These are phyloP conservation scores for Tephrocybe sp. DNA, from an alignment of 768 basidiomycete species.

Conservation along the genomic window DNA sequence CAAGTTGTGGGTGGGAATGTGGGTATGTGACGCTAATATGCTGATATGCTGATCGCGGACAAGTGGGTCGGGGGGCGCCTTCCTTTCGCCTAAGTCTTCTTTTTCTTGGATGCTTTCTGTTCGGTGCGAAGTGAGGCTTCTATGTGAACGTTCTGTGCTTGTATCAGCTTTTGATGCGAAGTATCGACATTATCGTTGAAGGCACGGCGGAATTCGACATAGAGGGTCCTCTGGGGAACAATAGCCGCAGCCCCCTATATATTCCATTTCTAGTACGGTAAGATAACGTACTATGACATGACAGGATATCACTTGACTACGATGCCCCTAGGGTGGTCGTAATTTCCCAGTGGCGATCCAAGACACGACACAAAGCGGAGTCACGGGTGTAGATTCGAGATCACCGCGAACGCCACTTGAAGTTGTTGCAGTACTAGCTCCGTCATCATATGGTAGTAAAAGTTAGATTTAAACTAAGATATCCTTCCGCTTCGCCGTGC, in stretches of 20 bases:
- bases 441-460: slow-evolving; percentile 8
- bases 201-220: no score
- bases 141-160: slow-evolving; percentile 2
- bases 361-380: no score
- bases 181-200: neutral
- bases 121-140: slow-evolving; percentile 5
- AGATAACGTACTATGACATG: no score
- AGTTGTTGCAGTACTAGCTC: neutral
- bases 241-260: no score
- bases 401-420: slow-evolving; percentile 3
- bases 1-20: neutral
- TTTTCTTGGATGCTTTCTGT: slow-evolving; percentile 9
- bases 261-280: no score
- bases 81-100: slow-evolving; percentile 2
- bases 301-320: no score
- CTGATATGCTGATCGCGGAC: no score
- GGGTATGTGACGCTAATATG: slow-evolving; percentile 1
- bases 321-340: no score
- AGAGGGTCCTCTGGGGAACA: no score
- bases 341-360: no score
- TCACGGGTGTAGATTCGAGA: neutral
- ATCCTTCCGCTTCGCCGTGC: slow-evolving; percentile 7
- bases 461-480: slow-evolving; percentile 3
- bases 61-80: slow-evolving; percentile 7
- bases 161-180: no score